Conservation (phyloP, 495 filamentous ascomycete species). For the Tuber indicum region DNA sequence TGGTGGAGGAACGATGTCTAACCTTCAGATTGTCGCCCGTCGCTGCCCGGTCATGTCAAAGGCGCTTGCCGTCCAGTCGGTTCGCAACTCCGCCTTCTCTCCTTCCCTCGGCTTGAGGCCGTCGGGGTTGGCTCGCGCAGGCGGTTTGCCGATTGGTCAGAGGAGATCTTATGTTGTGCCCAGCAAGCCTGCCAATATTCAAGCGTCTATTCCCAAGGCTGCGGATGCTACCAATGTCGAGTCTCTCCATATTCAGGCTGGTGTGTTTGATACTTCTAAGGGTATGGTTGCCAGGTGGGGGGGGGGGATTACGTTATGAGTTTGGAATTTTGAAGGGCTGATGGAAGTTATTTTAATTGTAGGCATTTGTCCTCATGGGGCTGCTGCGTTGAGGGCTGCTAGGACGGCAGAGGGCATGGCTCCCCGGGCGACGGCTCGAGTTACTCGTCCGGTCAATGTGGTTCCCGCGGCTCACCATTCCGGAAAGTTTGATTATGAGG, state of each 20-base stretch:
- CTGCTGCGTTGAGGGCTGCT: constrained; percentile 37
- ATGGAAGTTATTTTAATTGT: neutral
- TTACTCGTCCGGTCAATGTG: constrained; percentile 44
- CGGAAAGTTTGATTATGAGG: constrained; percentile 76
- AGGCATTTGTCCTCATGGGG: constrained; percentile 41
- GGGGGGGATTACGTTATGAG: constrained; percentile 6
- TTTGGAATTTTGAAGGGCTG: neutral
- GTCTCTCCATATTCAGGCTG: constrained; percentile 37
- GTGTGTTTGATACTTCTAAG: constrained; percentile 39
- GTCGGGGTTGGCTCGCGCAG: constrained; percentile 41
- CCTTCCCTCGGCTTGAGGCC: constrained; percentile 33
- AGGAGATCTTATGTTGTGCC: constrained; percentile 40
- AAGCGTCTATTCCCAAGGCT: constrained; percentile 16
- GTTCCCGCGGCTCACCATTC: constrained; percentile 22
- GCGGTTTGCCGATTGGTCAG: constrained; percentile 35
- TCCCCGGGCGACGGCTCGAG: constrained; percentile 16
- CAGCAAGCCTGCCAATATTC: constrained; percentile 36
- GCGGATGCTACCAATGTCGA: constrained; percentile 37
- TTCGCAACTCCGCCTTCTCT: constrained; percentile 48
- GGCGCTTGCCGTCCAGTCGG: constrained; percentile 83
- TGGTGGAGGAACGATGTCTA: constrained; percentile 89
- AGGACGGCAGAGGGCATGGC: constrained; percentile 27
- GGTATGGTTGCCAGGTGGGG: constrained; percentile 12
- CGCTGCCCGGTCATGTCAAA: constrained; percentile 99
- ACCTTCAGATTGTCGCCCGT: constrained; percentile 86